Evolutionary conservation across 345 rosid genomes (phyloP).

Genomic region (Corymbia maculata): DNA sequence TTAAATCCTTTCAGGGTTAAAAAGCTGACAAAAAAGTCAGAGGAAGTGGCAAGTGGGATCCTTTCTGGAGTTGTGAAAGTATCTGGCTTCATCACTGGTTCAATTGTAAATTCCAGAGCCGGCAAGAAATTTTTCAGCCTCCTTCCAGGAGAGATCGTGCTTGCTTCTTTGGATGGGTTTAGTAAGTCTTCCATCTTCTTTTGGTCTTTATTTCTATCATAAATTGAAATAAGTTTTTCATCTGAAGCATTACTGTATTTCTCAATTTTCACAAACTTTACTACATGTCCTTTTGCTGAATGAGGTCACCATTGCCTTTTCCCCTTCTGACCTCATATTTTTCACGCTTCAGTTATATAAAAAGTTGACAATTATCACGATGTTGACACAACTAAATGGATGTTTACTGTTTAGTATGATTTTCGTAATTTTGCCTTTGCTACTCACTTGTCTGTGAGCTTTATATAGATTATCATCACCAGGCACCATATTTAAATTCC

Average conservation of each 20-base stretch:
- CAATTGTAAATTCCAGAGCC: conserved; percentile 71
- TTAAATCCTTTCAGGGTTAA: conserved; percentile 48
- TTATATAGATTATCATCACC: neutral
- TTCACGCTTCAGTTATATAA: neutral
- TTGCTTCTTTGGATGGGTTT: conserved; percentile 93
- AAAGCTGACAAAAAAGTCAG: conserved; percentile 77
- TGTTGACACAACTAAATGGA: neutral
- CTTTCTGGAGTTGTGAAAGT: conserved; percentile 83
- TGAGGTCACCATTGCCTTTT: neutral
- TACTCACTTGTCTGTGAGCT: neutral
- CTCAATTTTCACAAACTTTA: neutral
- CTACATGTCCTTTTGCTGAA: neutral
- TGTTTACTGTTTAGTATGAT: neutral
- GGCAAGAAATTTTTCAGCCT: conserved; percentile 81
- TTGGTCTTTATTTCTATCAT: neutral
- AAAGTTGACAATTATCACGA: neutral
- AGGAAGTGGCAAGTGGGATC: conserved; percentile 61
- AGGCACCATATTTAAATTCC: neutral
- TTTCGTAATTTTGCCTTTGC: neutral
- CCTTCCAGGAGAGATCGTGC: conserved; percentile 83
- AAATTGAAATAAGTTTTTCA: neutral
- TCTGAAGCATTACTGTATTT: neutral
- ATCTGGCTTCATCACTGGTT: conserved; percentile 63
- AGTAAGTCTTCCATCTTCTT: conserved; percentile 37
- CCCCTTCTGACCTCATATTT: neutral